Evolutionary conservation across 202 grass and related monocot genomes (phyloP), one percentile per base, ranked within the genome.

Genomic region (Digitaria exilis): DNA sequence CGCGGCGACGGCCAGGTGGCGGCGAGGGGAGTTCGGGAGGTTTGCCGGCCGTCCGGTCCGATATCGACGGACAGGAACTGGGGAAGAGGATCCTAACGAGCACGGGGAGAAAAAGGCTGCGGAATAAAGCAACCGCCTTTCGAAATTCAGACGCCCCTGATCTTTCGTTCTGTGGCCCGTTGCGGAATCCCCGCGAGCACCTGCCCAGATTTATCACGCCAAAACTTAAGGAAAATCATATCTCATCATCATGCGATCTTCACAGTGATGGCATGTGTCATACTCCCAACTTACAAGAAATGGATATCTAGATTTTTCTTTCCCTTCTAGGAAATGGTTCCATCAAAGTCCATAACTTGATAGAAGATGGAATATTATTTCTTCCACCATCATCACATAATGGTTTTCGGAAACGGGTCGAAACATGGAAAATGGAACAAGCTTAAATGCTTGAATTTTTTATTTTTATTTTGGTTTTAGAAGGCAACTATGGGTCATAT

Each of bases 1-100:
- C 48, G 65, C 62, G 65, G 30, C 48, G 7, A 48, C 28, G 35
- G 57, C 77, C 84, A 91, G 92, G 81, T 71, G 86, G 79, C 61
- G 50, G 46, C 77, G 34, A 51, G 43, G 48, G 16, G 34, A 19
- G 6, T 42, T 78, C 10, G 39, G 24, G 18, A 6, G 0, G 2
- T 41, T n/a, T 1, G 1, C 2, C 0, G 9, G 4, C 50, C 73
- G 79, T 73, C 41, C 4, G 83, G 71, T 78, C 1, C 4, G 19
- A 17, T 12, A 14, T 0, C 0, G 39, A 66, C 72, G 65, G 2
- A 18, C 12, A 35, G 22, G 28, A 50, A 0, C 67, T 6, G 2
- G 13, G 9, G 57, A 58, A n/a, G n/a, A 44, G 43, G 11, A 51
- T 61, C 60, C 22, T 80, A 88, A 84, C 68, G 15, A 32, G 74